phyloP scores from a whole-genome alignment of 179 eudicot genomes.

The Vitellaria paradoxa region DNA sequence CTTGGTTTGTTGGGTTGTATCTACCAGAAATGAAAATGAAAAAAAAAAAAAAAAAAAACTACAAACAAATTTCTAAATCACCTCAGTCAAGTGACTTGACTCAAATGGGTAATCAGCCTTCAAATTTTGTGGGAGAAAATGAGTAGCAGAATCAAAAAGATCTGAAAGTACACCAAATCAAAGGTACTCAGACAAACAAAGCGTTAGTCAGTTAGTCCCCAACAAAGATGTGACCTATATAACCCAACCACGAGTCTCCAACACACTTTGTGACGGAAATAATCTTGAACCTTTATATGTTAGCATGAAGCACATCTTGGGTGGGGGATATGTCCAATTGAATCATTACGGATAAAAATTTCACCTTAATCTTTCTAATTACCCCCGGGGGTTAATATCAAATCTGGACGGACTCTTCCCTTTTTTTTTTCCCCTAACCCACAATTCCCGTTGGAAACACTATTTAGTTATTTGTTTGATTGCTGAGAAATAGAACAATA shows the following conservation, averaged over 20 bases:
- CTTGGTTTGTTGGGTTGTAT: too few species aligned
- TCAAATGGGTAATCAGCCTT: not conserved
- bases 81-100: conserved; percentile 2
- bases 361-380: not conserved
- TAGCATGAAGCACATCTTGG: too few species aligned
- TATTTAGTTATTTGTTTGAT: not conserved
- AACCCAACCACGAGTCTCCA: not conserved
- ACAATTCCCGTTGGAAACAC: not conserved
- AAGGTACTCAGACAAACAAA: too few species aligned
- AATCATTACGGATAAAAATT: not conserved
- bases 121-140: not conserved
- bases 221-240: not conserved
- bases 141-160: not conserved
- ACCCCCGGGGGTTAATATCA: not conserved
- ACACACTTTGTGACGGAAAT: not conserved
- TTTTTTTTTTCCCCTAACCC: not conserved
- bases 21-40: too few species aligned
- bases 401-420: not conserved
- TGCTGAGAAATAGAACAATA: not conserved
- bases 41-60: not conserved
- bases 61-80: not conserved
- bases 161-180: not conserved
- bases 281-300: too few species aligned
- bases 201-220: too few species aligned
- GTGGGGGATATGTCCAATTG: too few species aligned